Evolutionary conservation across 352 stramenopile genomes (phyloP), one percentile per base, ranked within the genome.

Genomic region (Globisporangium emineosum): DNA sequence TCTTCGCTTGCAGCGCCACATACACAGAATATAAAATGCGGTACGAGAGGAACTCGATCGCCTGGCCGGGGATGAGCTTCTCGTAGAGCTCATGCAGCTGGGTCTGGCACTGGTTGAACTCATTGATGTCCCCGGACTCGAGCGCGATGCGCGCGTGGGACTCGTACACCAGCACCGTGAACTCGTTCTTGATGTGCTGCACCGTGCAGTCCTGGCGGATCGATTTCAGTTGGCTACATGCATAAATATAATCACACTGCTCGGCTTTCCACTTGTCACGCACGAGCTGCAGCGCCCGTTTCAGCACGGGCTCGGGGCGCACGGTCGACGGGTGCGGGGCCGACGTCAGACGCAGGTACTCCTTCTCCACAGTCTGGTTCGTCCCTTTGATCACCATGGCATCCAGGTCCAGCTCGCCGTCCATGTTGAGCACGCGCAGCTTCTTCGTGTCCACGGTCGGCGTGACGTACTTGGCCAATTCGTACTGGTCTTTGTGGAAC

Each of bases 171-270:
- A 93, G 69, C 45, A 99, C 94, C 2, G 97, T 98, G 80, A 99
- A 99, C 13, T 73, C 78, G 76, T 98, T 98, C 75, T 98, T 96
- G 64, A 99, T 98, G 66, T 94, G 88, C 71, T 98, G 94, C 30
- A 99, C 96, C 17, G 95, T 99, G 67, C 98, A 97, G 81, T 99
- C 98, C 77, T 99, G 98, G 23, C 98, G 93, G 66, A 99, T 98
- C 29, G 97, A 98, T 76, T 99, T 99, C 54, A 99, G 90, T 72
- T 99, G 97, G 61, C 95, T 98, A 87, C 97, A 99, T 67, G 97
- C 84, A 85, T 97, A 97, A 64, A 96, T 75, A 86, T 98, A 98
- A 83, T 98, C 91, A 64, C 82, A 89, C 49, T 88, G 76, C 67
- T 77, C 75, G 57, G 86, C 65, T 64, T 93, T 90, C 90, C 91